Conservation (phyloP, 352 stramenopile species). For the Globisporangium spiculum region DNA sequence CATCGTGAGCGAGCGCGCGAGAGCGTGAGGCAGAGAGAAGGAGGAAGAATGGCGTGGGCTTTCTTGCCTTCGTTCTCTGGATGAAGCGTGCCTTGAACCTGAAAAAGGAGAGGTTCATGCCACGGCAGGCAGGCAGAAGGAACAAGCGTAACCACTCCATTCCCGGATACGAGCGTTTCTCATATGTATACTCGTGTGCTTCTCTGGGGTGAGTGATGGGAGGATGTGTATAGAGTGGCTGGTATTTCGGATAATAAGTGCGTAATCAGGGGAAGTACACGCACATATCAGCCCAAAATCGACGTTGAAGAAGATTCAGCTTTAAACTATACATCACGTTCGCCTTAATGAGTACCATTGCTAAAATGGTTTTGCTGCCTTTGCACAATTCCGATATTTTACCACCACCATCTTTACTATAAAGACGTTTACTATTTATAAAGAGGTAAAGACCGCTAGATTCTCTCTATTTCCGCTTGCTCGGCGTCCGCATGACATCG, state of each 20-base stretch:
- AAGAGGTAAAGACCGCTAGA: neutral
- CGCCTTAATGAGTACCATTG: too few relatives aligned
- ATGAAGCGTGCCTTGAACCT: neutral
- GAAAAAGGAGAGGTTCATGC: neutral
- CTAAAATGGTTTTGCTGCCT: too few relatives aligned
- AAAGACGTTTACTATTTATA: neutral
- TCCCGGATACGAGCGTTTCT: neutral
- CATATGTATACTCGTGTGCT: neutral
- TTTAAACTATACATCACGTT: neutral
- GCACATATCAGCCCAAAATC: neutral
- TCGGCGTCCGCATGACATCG: constrained; percentile 23
- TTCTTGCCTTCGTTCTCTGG: neutral
- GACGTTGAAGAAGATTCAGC: constrained; percentile 4
- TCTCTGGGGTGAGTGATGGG: too few relatives aligned
- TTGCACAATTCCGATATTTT: too few relatives aligned
- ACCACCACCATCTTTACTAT: too few relatives aligned
- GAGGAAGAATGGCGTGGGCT: neutral
- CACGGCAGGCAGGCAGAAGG: neutral
- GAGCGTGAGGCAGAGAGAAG: neutral
- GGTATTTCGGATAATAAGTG: neutral
- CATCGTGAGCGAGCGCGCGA: neutral
- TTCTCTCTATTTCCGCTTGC: constrained; percentile 4
- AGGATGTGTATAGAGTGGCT: neutral
- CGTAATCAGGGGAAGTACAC: neutral
- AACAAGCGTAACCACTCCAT: neutral